Evolutionary conservation across 208 protist genomes (phyloP), one percentile per base, ranked within the genome.

Genomic region (Crithidia sp.): DNA sequence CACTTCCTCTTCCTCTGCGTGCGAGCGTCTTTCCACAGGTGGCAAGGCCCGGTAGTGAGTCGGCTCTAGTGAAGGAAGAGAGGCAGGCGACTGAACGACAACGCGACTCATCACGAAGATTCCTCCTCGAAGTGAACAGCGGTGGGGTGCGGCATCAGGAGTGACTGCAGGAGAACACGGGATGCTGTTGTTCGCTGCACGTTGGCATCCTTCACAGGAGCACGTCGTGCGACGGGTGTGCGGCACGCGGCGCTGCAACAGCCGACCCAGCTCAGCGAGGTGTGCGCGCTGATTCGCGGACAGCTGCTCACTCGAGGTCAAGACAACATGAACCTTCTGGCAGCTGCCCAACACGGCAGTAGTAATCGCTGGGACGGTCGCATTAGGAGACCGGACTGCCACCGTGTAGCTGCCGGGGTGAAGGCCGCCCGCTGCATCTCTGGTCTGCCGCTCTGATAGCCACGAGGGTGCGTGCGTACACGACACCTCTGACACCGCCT

Each of bases 31-130:
- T 17, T 43, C n/a, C 8, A 28, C 28, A 28, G 28, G 28, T 28
- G 28, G 28, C 28, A 28, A 28, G 28, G 28, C 28, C 28, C 1
- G 28, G 28, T 28, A n/a, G 12, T 6, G n/a, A n/a, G 36, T 57
- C 17, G n/a, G n/a, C 6, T 55, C 28, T 41, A 7, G 68, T 13
- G n/a, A 73, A 45, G 10, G 45, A 7, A 13, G 7, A 7, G 45
- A 13, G 45, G 45, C 9, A 49, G 45, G 45, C 45, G 49, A 45
- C 9, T 13, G 57, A 13, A 17, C 52, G 3, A 68, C 52, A 3
- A 74, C 74, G 9, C 74, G 66, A 54, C 74, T 64, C 67, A 74
- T 62, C n/a, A 79, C 74, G 36, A 70, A 67, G 41, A 74, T 43
- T 28, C 68, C 74, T 9, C 39, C 36, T 5, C 47, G 53, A 45